A percentile compares a stretch with the other conserved stretches of the same genome.
Evolutionary conservation across 331 rosid species (phyloP).

Genomic region (Telfairia occidentalis): DNA sequence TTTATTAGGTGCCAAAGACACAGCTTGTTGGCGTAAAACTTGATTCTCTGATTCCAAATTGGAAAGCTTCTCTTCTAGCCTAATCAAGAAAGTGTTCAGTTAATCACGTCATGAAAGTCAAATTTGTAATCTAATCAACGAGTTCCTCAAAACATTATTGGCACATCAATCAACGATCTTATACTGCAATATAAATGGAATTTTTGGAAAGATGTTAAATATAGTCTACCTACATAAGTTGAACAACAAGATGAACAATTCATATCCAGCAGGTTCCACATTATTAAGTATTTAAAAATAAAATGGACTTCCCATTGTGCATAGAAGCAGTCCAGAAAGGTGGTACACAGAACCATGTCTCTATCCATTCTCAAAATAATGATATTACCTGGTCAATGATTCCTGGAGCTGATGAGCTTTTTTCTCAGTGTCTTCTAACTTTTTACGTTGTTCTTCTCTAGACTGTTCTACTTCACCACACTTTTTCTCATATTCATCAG

Average conservation of each 20-base stretch:
- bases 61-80: slow-evolving; percentile 91
- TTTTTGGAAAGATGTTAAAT: background rate
- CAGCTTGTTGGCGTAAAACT: slow-evolving; percentile 93
- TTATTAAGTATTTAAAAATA: background rate
- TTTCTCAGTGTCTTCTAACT: slow-evolving; percentile 60
- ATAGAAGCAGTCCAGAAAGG: background rate
- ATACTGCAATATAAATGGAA: background rate
- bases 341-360: background rate
- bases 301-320: background rate
- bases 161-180: background rate
- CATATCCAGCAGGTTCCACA: background rate
- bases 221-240: background rate
- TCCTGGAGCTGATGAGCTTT: slow-evolving; percentile 87
- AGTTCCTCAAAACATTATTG: background rate
- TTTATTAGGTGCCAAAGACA: slow-evolving; percentile 73
- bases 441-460: slow-evolving; percentile 58
- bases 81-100: slow-evolving; percentile 28
- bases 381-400: slow-evolving; percentile 67
- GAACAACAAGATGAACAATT: background rate
- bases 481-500: slow-evolving; percentile 53
- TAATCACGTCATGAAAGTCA: slow-evolving; percentile 8
- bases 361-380: slow-evolving; percentile 19
- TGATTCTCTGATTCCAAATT: slow-evolving; percentile 92
- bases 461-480: slow-evolving; percentile 46
- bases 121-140: background rate